Percentiles rank a stretch among this genome's conserved stretches.
phyloP scores from a whole-genome alignment of 192 early-diverging fungal species.

The Entomortierella chlamydospora region DNA sequence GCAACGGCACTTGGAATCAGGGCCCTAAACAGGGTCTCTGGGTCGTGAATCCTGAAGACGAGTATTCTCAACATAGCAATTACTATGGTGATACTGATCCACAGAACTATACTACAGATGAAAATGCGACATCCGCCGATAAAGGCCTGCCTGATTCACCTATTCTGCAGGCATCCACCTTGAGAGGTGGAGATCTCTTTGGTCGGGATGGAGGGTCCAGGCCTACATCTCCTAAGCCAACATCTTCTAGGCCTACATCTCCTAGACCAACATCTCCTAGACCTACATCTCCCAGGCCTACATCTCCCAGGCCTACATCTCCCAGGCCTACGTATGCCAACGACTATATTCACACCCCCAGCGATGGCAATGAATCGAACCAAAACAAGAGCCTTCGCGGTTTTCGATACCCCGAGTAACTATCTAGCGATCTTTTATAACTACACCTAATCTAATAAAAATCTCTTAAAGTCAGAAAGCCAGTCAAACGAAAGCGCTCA shows the following conservation, averaged over 20 bases:
- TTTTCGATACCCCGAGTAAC: too few species aligned
- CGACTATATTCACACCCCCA: too few species aligned
- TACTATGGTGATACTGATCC: not conserved
- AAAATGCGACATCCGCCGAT: slow-evolving; percentile 15
- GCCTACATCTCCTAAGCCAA: too few species aligned
- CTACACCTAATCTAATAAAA: too few species aligned
- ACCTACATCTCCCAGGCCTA: not conserved
- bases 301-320: not conserved
- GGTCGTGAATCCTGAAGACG: slow-evolving; percentile 22
- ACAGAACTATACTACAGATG: not conserved
- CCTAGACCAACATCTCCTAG: not conserved
- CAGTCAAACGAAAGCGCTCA: too few species aligned
- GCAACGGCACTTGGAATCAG: not conserved
- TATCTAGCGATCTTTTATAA: too few species aligned
- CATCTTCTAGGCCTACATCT: too few species aligned
- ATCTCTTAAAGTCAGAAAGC: too few species aligned
- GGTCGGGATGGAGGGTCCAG: slow-evolving; percentile 15
- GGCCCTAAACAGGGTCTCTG: slow-evolving; percentile 2
- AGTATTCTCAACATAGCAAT: too few species aligned
- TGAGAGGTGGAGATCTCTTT: slow-evolving; percentile 26
- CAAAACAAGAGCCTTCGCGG: too few species aligned
- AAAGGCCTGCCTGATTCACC: slow-evolving; percentile 20
- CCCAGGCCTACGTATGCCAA: too few species aligned
- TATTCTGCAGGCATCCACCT: slow-evolving; percentile 4
- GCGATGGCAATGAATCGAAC: too few species aligned